Percentiles rank a stretch among this genome's conserved stretches.
Conservation (phyloP, 257 asterid genomes). For the Cordia subcordata region DNA sequence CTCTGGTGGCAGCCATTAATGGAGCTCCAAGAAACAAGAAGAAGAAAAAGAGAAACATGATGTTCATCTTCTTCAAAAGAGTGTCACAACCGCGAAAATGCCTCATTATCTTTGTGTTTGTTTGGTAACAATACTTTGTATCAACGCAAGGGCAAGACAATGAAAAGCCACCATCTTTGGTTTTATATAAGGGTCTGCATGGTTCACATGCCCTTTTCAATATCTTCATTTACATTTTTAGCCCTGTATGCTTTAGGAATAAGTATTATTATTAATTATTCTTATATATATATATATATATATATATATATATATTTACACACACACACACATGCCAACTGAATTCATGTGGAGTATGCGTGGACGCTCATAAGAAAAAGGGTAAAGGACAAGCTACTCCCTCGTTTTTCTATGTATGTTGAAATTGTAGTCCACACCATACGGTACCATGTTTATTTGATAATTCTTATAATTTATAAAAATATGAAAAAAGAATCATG, state of each 20-base stretch:
- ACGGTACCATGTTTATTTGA: too few species aligned
- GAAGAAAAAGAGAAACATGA: conserved; percentile 7
- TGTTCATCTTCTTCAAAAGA: conserved; percentile 5
- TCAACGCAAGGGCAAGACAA: conserved; percentile 45
- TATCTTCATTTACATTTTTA: conserved; percentile 21
- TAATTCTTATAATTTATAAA: too few species aligned
- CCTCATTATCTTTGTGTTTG: conserved; percentile 24
- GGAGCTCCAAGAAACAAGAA: conserved; percentile 10
- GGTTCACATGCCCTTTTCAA: conserved; percentile 55
- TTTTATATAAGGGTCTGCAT: conserved; percentile 30
- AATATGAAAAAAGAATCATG: too few species aligned
- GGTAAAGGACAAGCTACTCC: conserved; percentile 5
- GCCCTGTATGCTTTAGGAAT: conserved; percentile 11
- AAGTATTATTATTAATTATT: too few species aligned
- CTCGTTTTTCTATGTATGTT: too few species aligned
- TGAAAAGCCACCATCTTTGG: conserved; percentile 49
- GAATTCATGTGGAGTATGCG: too few species aligned
- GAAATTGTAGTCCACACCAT: too few species aligned
- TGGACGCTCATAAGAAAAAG: background rate
- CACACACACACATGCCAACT: too few species aligned
- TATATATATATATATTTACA: too few species aligned
- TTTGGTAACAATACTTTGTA: conserved; percentile 33
- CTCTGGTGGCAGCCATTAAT: background rate
- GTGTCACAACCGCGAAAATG: conserved; percentile 9
- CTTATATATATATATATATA: too few species aligned